phyloP scores from a whole-genome alignment of 2,329 filamentous ascomycete genomes.

The Xylariales sp. region DNA sequence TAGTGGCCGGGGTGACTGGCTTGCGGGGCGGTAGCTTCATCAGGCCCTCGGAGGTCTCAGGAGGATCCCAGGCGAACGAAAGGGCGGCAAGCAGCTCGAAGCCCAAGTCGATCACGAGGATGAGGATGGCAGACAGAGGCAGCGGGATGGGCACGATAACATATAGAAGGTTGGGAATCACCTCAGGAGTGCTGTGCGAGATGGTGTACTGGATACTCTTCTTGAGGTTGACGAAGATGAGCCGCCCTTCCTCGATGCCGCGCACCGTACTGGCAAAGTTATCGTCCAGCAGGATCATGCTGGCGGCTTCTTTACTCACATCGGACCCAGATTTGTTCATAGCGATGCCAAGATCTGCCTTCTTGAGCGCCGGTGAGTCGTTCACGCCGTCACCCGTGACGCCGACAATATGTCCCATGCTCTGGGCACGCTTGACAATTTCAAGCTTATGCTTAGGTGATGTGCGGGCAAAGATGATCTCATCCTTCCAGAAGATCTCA shows the following conservation, averaged over 20 bases:
- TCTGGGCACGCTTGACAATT: background rate
- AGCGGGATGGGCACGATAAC: too few species aligned
- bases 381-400: conserved; percentile 74
- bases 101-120: too few species aligned
- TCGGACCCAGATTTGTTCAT: conserved; percentile 38
- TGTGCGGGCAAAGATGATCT: background rate
- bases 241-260: conserved; percentile 66
- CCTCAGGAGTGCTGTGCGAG: too few species aligned
- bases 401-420: conserved; percentile 10
- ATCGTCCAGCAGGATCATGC: conserved; percentile 68
- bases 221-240: conserved; percentile 73
- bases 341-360: conserved; percentile 67
- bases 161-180: too few species aligned
- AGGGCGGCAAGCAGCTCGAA: too few species aligned
- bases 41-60: too few species aligned
- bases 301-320: conserved; percentile 55
- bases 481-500: too few species aligned
- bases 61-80: too few species aligned
- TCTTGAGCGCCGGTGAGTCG: conserved; percentile 66
- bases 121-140: too few species aligned
- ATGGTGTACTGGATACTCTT: too few species aligned
- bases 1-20: too few species aligned
- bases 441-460: background rate
- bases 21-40: too few species aligned
- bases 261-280: conserved; percentile 71